Percentiles rank a stretch among this genome's conserved stretches.
Conservation (phyloP, 169 alveolate species). For the Eimeria necatrix region DNA sequence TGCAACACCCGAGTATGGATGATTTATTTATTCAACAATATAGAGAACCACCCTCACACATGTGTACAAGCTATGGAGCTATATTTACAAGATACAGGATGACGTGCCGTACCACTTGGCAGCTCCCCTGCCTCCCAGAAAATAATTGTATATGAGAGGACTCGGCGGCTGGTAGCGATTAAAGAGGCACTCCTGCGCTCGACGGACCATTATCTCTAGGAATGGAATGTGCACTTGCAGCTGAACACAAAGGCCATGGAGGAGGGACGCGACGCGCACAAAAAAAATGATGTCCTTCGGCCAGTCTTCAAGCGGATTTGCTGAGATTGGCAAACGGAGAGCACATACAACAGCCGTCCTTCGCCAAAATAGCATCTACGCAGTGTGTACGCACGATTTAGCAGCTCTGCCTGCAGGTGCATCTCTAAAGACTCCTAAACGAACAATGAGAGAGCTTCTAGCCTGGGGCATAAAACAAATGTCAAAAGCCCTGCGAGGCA, state of each 20-base stretch:
- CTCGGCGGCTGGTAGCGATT: constrained; percentile 81
- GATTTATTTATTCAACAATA: no score
- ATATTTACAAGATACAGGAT: no score
- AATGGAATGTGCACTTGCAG: constrained; percentile 88
- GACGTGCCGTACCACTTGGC: constrained; percentile 39
- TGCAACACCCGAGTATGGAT: background rate
- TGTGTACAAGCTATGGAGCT: no score
- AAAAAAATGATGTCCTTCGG: constrained; percentile 90
- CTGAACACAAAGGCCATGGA: constrained; percentile 90
- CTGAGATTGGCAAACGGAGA: constrained; percentile 37
- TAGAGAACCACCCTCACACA: no score
- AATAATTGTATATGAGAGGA: constrained; percentile 66
- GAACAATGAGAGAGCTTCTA: no score
- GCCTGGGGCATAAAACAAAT: no score
- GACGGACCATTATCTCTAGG: constrained; percentile 86
- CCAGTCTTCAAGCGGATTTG: constrained; percentile 89
- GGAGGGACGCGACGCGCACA: constrained; percentile 89
- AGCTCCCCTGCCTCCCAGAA: constrained; percentile 75
- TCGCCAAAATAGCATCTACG: no score
- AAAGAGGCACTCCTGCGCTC: constrained; percentile 86
- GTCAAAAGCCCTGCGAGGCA: no score
- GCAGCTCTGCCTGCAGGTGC: no score
- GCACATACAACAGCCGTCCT: background rate
- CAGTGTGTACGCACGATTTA: no score
- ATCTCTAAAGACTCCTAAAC: no score